Conservation (phyloP, 495 filamentous ascomycete species). For the Neurospora terricola region DNA sequence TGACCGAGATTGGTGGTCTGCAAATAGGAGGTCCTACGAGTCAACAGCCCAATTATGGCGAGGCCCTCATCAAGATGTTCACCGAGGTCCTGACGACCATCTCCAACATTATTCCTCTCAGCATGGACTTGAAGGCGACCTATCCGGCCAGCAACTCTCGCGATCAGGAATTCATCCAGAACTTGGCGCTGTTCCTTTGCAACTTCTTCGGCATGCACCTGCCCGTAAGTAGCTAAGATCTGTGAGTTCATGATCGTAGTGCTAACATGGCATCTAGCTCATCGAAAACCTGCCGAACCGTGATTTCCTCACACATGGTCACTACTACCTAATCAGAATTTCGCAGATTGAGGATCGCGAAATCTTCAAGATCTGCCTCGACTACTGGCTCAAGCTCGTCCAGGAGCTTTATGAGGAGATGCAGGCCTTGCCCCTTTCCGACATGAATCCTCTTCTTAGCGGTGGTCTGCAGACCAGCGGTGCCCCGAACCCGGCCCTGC, state of each 20-base stretch:
- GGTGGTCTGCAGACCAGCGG: conserved; percentile 61
- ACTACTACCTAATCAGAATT: conserved; percentile 96
- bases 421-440: conserved; percentile 84
- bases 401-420: conserved; percentile 98
- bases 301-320: conserved; percentile 87
- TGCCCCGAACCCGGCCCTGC: conserved; percentile 69
- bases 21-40: conserved; percentile 50
- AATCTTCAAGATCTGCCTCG: conserved; percentile 98
- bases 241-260: not conserved
- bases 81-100: conserved; percentile 86
- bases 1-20: conserved; percentile 93
- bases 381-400: conserved; percentile 99
- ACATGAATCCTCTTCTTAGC: conserved; percentile 75
- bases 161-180: conserved; percentile 97
- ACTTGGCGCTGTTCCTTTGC: conserved; percentile 88
- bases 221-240: conserved; percentile 51
- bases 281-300: conserved; percentile 92
- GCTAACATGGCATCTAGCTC: conserved; percentile 45
- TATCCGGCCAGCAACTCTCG: conserved; percentile 82
- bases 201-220: conserved; percentile 93
- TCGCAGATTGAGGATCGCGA: conserved; percentile 97
- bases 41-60: conserved; percentile 72
- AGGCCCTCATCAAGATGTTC: conserved; percentile 94
- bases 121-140: conserved; percentile 77
- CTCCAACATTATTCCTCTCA: conserved; percentile 79